Evolutionary conservation across 495 filamentous ascomycete genomes (phyloP), one percentile per base, ranked within the genome.

Genomic region (Staphylotrichum longicolle): DNA sequence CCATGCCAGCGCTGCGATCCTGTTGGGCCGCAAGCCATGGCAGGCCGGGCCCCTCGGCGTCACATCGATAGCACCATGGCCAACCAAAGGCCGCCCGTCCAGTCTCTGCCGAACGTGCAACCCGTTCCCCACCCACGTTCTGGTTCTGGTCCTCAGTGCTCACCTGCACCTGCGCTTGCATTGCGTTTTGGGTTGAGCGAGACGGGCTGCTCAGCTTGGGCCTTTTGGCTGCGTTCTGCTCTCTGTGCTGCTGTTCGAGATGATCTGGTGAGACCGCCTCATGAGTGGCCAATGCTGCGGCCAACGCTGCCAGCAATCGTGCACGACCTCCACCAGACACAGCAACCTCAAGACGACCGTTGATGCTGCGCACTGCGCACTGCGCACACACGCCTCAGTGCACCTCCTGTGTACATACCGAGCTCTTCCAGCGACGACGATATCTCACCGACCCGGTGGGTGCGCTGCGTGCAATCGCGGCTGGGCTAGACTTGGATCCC

Each of bases 11-110:
- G 58, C 62, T 10, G 52, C 46, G 20, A 49, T 63, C 64, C 57
- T 42, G 67, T 69, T 69, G 67, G 67, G 54, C 61, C 10, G 52
- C 52, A 44, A 44, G 52, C 50, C 52, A 30, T 33, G 30, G 61
- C 49, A 35, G 44, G 44, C 57, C 35, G 20, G n/a, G 52, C 32
- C 10, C 56, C 34, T 33, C 20, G 9, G 57, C 58, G 45, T 60
- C 62, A 58, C 45, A 8, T 45, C 52, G 15, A 59, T 41, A 34
- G 34, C 41, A 7, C 47, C 56, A 12, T 5, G 30, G 44, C 62
- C 62, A 64, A 64, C 57, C 57, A 64, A 64, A 41, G 41, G 35
- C 35, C 40, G 34, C n/a, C 37, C 45, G 35, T 56, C 51, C 51
- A 55, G 58, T 40, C 51, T 56, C 35, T 45, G 56, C 52, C 51